A percentile compares a stretch with the other conserved stretches of the same genome.
Conservation (phyloP, 2,329 filamentous ascomycete genomes). For the Septoria petroselini region DNA sequence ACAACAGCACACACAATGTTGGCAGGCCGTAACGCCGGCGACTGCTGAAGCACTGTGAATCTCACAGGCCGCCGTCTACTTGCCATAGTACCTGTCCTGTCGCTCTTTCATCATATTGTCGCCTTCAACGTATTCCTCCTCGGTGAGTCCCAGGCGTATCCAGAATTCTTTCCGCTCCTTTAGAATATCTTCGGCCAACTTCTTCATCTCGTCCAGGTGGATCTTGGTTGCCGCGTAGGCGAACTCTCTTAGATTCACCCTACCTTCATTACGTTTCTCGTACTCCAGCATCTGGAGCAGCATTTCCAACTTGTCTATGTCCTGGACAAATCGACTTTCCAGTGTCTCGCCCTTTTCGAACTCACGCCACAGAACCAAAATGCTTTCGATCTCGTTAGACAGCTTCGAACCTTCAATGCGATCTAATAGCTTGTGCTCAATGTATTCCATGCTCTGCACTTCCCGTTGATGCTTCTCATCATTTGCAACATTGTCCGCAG, state of each 20-base stretch:
- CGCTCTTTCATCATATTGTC: slow-evolving; percentile 6
- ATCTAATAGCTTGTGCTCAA: slow-evolving; percentile 8
- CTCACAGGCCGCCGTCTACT: slow-evolving; percentile 7
- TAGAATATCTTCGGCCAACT: slow-evolving; percentile 12
- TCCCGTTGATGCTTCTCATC: slow-evolving; percentile 14
- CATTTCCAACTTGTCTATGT: slow-evolving; percentile 17
- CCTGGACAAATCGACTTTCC: slow-evolving; percentile 18
- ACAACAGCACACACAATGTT: slow-evolving; percentile 2
- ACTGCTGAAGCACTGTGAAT: slow-evolving; percentile 6
- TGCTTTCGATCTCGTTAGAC: slow-evolving; percentile 2
- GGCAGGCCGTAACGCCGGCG: slow-evolving; percentile 5
- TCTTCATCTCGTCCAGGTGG: slow-evolving; percentile 7
- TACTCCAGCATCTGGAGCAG: slow-evolving; percentile 19
- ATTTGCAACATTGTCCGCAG: slow-evolving; percentile 14
- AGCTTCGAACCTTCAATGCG: slow-evolving; percentile 9
- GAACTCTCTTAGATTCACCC: slow-evolving; percentile 12
- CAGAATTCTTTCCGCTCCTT: slow-evolving; percentile 12
- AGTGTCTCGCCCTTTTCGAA: slow-evolving; percentile 14
- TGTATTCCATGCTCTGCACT: slow-evolving; percentile 14
- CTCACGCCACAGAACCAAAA: slow-evolving; percentile 12
- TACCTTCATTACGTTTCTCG: slow-evolving; percentile 13
- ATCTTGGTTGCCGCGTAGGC: slow-evolving; percentile 15
- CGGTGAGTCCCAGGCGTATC: slow-evolving; percentile 3
- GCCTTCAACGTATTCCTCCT: slow-evolving; percentile 7
- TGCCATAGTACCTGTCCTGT: slow-evolving; percentile 7